Percentiles rank a stretch among this genome's conserved stretches.
Conservation (phyloP, 164 flowering plant species). For the Magnolia kwangsiensis region DNA sequence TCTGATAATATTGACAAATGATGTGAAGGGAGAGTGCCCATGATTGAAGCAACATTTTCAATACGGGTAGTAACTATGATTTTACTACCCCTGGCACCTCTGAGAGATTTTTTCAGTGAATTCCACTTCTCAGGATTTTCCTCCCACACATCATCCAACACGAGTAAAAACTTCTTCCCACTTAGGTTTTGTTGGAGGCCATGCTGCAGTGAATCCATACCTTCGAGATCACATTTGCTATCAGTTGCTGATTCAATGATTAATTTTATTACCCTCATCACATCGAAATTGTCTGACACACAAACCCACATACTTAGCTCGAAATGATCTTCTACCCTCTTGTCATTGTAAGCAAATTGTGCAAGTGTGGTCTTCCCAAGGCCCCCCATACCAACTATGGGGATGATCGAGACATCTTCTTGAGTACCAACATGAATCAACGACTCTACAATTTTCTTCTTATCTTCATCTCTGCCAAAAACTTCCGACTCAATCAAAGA, state of each 20-base stretch:
- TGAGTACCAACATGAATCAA: not conserved
- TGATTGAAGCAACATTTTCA: conserved; percentile 2
- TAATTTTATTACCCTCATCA: not conserved
- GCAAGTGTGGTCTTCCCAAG: conserved; percentile 8
- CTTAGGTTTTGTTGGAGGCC: not conserved
- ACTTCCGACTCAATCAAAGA: not conserved
- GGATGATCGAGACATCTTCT: not conserved
- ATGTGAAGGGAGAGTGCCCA: conserved; percentile 1
- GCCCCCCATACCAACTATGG: conserved; percentile 1
- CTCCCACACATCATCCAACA: conserved; percentile 15
- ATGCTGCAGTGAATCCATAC: not conserved
- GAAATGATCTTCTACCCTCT: not conserved
- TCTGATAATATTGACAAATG: conserved; percentile 8
- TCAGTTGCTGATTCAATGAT: not conserved
- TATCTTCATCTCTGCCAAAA: not conserved
- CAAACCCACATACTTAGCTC: not conserved
- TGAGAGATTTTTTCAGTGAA: not conserved
- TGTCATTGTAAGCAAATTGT: conserved; percentile 4
- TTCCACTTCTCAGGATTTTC: conserved; percentile 3
- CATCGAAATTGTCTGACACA: not conserved
- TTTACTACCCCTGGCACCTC: conserved; percentile 3
- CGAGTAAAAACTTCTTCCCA: conserved; percentile 11
- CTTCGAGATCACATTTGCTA: not conserved
- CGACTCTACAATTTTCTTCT: not conserved
- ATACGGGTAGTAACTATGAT: conserved; percentile 14